These are phyloP conservation scores for Calonectria hawksworthii DNA, from an alignment of 2,329 filamentous ascomycete species.

Conservation along the genomic window DNA sequence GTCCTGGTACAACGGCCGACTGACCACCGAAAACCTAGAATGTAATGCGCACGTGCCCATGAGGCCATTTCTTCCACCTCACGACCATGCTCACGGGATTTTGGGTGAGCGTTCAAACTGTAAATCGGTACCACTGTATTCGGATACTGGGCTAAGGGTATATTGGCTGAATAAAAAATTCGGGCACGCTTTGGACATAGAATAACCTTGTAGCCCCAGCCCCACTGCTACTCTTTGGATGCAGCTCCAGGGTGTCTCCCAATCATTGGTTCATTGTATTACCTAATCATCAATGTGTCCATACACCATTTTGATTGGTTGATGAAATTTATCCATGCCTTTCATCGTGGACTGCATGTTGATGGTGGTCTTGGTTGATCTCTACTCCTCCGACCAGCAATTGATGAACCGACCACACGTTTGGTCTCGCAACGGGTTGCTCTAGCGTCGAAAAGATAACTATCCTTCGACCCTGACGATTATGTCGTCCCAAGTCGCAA, in stretches of 20 bases:
- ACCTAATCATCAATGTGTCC: constrained; percentile 31
- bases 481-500: constrained; percentile 59
- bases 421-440: constrained; percentile 16
- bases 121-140: too few species aligned
- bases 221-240: not conserved
- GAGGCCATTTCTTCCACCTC: not conserved
- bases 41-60: not conserved
- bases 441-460: not conserved
- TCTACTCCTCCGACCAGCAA: constrained; percentile 26
- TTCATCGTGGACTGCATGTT: constrained; percentile 17
- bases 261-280: constrained; percentile 17
- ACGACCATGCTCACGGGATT: not conserved
- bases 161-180: not conserved
- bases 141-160: not conserved
- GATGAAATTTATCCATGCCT: constrained; percentile 37
- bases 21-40: not conserved
- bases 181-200: too few species aligned
- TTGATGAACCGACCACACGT: constrained; percentile 25
- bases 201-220: not conserved
- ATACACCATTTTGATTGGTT: constrained; percentile 35
- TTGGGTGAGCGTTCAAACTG: not conserved
- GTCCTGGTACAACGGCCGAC: not conserved
- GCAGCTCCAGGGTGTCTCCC: not conserved
- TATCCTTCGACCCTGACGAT: not conserved
- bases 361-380: constrained; percentile 5